Evolutionary conservation across 129 eudicot species (phyloP).

Genomic region (Saussurea involucrata): DNA sequence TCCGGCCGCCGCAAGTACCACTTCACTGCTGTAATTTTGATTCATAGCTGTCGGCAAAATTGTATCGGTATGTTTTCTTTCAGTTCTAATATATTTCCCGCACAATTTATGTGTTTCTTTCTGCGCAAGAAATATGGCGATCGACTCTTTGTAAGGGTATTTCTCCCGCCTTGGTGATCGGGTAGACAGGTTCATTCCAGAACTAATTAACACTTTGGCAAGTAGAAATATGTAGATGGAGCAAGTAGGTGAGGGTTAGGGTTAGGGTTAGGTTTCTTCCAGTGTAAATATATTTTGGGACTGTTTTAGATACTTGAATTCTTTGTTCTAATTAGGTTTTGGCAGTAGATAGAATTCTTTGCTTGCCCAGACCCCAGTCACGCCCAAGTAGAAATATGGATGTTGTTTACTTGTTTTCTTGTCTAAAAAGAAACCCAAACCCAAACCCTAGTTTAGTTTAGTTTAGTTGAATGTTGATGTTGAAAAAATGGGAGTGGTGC

Average conservation of each 20-base stretch:
- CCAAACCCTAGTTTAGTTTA: background rate
- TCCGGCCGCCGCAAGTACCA: slow-evolving; percentile 3
- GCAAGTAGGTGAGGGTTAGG: background rate
- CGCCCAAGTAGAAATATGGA: background rate
- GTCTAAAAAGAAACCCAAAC: background rate
- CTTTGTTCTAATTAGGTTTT: background rate
- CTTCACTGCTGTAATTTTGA: slow-evolving; percentile 8
- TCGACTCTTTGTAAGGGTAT: background rate
- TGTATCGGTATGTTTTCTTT: slow-evolving; percentile 16
- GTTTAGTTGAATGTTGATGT: background rate
- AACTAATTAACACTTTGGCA: background rate
- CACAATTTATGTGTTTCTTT: slow-evolving; percentile 26
- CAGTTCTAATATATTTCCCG: background rate
- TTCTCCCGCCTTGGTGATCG: background rate
- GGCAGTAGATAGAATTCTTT: background rate
- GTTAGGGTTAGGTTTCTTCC: background rate
- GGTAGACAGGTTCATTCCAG: background rate
- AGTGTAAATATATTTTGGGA: background rate
- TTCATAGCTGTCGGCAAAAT: background rate
- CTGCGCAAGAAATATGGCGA: slow-evolving; percentile 28
- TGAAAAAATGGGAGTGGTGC: slow-evolving; percentile 62
- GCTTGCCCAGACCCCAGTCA: no score
- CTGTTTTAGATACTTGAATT: background rate
- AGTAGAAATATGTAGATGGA: background rate
- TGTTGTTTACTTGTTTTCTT: background rate